phyloP scores from a whole-genome alignment of 208 protist species.

The Vickermania spadyakhi region DNA sequence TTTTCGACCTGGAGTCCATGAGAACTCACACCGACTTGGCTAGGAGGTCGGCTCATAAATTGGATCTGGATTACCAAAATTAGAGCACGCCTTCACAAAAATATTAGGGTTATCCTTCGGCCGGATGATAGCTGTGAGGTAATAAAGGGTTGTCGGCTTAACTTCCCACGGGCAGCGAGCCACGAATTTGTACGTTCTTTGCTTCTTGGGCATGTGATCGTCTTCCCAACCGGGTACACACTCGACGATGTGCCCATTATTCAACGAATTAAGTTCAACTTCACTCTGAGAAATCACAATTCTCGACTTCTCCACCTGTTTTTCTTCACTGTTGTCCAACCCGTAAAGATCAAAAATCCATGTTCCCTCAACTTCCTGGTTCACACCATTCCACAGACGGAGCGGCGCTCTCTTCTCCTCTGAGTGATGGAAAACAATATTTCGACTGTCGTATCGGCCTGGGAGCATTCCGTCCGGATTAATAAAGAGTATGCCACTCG shows the following conservation, averaged over 20 bases:
- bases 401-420: constrained; percentile 57
- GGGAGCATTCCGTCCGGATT: constrained; percentile 66
- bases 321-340: constrained; percentile 36
- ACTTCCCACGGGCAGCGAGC: constrained; percentile 65
- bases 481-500: constrained; percentile 61
- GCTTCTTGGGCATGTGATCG: constrained; percentile 21
- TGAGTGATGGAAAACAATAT: constrained; percentile 56
- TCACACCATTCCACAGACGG: constrained; percentile 62
- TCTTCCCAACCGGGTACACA: constrained; percentile 31
- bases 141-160: constrained; percentile 53
- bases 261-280: constrained; percentile 49
- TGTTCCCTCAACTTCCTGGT: constrained; percentile 12
- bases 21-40: too few relatives aligned
- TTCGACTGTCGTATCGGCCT: constrained; percentile 64
- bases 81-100: background rate
- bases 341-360: constrained; percentile 75
- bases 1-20: too few relatives aligned
- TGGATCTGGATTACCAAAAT: too few relatives aligned
- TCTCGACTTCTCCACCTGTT: constrained; percentile 19
- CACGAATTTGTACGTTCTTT: constrained; percentile 15
- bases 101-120: background rate
- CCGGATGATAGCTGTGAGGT: constrained; percentile 1
- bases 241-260: constrained; percentile 83
- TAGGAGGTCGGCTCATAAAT: too few relatives aligned
- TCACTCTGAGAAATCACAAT: constrained; percentile 48